Evolutionary conservation across 2,329 filamentous ascomycete species (phyloP), one percentile per base, ranked within the genome.

Genomic region (Penicillium sp.): DNA sequence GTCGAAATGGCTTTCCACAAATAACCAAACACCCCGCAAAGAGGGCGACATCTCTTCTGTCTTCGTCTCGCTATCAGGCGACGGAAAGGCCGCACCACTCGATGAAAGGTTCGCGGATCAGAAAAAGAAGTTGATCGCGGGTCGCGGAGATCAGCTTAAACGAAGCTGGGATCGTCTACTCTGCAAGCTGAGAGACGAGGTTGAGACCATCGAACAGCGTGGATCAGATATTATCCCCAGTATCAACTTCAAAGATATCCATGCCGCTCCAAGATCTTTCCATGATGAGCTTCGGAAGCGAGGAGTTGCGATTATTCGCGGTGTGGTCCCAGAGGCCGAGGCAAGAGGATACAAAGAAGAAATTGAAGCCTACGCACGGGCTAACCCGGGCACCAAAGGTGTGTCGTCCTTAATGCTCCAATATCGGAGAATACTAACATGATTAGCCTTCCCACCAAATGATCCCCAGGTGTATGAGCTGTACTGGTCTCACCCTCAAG

Each of bases 31-130:
- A 19, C 16, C 37, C 37, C 8, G n/a, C 21, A 50, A 58, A 52
- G 54, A 60, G 35, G 57, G 60, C 29, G 57, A 62, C n/a, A 62
- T 60, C 25, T 62, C 60, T 3, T 62, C 57, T 1, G 58, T 62
- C 3, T 62, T 62, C 19, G 50, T 50, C 6, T 55, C 54, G 14
- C 47, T 62, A 35, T 62, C 60, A 3, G 60, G 60, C 3, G 53
- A 42, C 13, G 37, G 37, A 19, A 51, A 58, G 39, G 48, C 49
- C 25, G 2, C 26, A 3, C 44, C 58, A 8, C 50, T 62, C 13
- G 49, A 55, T 3, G 48, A 47, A 14, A 48, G 52, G 5, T 62
- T 60, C 14, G 48, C 31, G 3, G 53, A 56, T 11, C 33, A 53
- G 37, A 59, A 59, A 37, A 33, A 31, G 3, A 49, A 53, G 9